Percentiles rank a stretch among this genome's conserved stretches.
Evolutionary conservation across 441 rosid genomes (phyloP).

Genomic region (Codiaeum variegatum): DNA sequence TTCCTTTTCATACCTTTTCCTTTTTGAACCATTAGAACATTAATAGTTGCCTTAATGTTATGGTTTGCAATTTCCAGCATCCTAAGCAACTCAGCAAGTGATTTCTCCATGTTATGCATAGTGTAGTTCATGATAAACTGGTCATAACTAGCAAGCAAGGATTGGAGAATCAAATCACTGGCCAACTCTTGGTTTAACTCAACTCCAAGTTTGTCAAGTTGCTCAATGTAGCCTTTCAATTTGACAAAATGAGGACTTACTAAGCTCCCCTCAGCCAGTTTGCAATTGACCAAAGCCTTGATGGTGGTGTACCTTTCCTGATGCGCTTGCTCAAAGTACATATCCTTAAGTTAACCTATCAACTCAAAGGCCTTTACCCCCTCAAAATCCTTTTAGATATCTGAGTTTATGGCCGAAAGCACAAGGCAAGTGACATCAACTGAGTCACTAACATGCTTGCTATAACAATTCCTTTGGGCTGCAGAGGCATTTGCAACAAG

Average conservation of each 20-base stretch:
- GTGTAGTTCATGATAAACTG: background rate
- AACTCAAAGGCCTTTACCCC: background rate
- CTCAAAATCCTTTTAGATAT: background rate
- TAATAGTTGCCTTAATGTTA: background rate
- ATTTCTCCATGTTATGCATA: background rate
- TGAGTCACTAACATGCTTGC: background rate
- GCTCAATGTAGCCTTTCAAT: background rate
- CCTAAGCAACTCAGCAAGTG: background rate
- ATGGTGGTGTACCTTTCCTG: too few species aligned
- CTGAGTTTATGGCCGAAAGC: background rate
- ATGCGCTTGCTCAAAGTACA: background rate
- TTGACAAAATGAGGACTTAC: background rate
- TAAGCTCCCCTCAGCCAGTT: too few species aligned
- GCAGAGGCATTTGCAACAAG: background rate
- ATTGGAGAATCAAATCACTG: background rate
- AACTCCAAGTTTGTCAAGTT: background rate
- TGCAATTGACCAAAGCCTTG: too few species aligned
- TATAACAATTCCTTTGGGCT: background rate
- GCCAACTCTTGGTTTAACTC: background rate
- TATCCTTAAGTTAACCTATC: background rate
- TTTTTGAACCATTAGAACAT: background rate
- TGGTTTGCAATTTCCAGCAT: background rate
- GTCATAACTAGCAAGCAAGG: background rate
- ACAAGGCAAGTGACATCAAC: background rate
- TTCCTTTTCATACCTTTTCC: background rate